phyloP scores from a whole-genome alignment of 805 yeast species.

The Pichia ethanolica region DNA sequence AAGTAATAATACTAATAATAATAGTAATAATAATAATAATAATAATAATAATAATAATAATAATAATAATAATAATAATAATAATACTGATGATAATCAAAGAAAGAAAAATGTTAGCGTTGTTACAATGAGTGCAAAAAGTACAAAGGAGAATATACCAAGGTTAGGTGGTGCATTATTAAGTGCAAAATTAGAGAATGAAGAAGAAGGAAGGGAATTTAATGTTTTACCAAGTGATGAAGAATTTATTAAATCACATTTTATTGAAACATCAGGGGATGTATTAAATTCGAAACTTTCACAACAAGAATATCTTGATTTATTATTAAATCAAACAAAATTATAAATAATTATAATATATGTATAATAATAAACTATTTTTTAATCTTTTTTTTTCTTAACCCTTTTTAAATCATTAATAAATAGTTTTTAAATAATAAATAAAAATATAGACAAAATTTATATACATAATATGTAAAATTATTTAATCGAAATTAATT shows the following conservation, averaged over 20 bases:
- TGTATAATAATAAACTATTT: too few species aligned
- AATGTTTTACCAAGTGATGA: slow-evolving; percentile 6
- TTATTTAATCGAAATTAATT: background rate
- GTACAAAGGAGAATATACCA: slow-evolving; percentile 48
- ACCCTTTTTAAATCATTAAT: too few species aligned
- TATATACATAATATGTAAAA: background rate
- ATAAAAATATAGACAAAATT: background rate
- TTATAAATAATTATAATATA: background rate
- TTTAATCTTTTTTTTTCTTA: too few species aligned
- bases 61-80: slow-evolving; percentile 64
- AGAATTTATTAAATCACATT: slow-evolving; percentile 1
- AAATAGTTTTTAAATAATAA: too few species aligned
- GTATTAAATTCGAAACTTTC: slow-evolving; percentile 19
- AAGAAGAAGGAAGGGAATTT: slow-evolving; percentile 39
- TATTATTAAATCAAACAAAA: slow-evolving; percentile 20
- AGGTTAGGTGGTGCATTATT: slow-evolving; percentile 63
- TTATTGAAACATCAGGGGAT: slow-evolving; percentile 6
- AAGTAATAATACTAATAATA: slow-evolving; percentile 3
- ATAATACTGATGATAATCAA: slow-evolving; percentile 32
- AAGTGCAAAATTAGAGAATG: slow-evolving; percentile 57
- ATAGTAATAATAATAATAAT: slow-evolving; percentile 25
- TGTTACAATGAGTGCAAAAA: slow-evolving; percentile 71
- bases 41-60: slow-evolving; percentile 10
- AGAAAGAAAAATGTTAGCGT: slow-evolving; percentile 46
- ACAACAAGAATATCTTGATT: slow-evolving; percentile 27